Evolutionary conservation across 805 yeast species (phyloP).

Genomic region (Candida anglica): DNA sequence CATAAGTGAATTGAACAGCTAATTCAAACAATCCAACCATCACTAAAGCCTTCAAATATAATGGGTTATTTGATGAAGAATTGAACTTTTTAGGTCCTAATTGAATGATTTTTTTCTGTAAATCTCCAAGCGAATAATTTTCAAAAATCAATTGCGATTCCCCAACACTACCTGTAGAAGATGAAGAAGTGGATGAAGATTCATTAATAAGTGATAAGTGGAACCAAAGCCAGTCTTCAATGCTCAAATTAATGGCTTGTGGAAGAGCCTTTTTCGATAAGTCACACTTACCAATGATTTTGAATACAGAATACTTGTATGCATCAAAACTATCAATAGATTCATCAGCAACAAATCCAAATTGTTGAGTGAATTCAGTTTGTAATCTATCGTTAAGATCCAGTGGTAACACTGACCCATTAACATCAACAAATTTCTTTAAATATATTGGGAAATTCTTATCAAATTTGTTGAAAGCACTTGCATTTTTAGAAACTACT

Average conservation of each 20-base stretch:
- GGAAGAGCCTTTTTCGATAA: constrained; percentile 64
- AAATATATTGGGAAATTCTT: constrained; percentile 78
- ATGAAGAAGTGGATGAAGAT: constrained; percentile 11
- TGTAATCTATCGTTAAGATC: constrained; percentile 68
- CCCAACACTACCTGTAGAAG: constrained; percentile 18
- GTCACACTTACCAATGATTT: constrained; percentile 88
- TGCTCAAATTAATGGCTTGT: constrained; percentile 62
- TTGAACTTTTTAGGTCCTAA: constrained; percentile 74
- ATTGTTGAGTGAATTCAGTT: constrained; percentile 80
- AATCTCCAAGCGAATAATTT: constrained; percentile 65
- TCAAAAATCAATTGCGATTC: constrained; percentile 58
- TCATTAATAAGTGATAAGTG: constrained; percentile 77
- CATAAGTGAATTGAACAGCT: constrained; percentile 65
- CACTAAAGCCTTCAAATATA: constrained; percentile 70
- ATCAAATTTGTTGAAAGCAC: constrained; percentile 79
- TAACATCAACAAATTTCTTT: constrained; percentile 55
- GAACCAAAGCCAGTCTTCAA: constrained; percentile 97
- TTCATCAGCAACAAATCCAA: constrained; percentile 55
- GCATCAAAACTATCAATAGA: constrained; percentile 60
- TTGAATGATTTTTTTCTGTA: constrained; percentile 66
- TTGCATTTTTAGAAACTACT: constrained; percentile 58
- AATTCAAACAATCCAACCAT: constrained; percentile 78
- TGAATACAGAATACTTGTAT: constrained; percentile 83
- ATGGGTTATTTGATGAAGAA: constrained; percentile 57
- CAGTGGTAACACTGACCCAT: constrained; percentile 49